Evolutionary conservation across 1,284 basidiomycete species (phyloP), one percentile per base, ranked within the genome.

Genomic region (Peniophora sp.): DNA sequence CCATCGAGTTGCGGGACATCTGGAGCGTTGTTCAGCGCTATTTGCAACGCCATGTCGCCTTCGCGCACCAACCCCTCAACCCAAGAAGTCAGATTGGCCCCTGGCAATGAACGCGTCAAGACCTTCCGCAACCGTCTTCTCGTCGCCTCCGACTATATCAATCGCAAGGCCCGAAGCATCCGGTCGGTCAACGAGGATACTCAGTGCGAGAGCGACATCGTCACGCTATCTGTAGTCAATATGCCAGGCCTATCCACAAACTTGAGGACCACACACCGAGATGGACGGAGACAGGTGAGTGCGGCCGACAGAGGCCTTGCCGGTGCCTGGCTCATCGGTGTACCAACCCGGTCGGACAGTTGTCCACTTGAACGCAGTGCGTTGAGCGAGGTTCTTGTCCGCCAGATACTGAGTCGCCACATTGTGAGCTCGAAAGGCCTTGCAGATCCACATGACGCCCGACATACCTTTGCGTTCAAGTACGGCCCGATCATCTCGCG

Each of bases 351-450:
- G 86, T 3, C 87, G 78, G 15, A 90, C 65, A 36, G 89, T 83
- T 6, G 79, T 82, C 78, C 78, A 89, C 44, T 81, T 73, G 67
- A 90, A 85, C 0, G 72, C 62, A 18, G 72, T 74, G 24, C 84
- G 75, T 43, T 67, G 61, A 18, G 73, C 72, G 8, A 90, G 75
- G 56, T 83, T 76, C 60, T 80, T 76, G 65, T 90, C 86, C 3
- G 86, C 85, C 53, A 81, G 76, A 61, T 83, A 79, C 60, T 88
- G 88, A 63, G 76, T 79, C 50, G 82, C 68, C 65, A 81, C 72
- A 59, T 85, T 85, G 49, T 61, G 55, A n/a, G n/a, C n/a, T n/a
- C n/a, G n/a, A n/a, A n/a, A n/a, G n/a, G n/a, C n/a, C n/a, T n/a
- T n/a, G n/a, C n/a, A n/a, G n/a, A n/a, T n/a, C n/a, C n/a, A n/a